These are phyloP conservation scores for Zygosaccharomyces siamensis DNA, from an alignment of 805 yeast genomes.

Conservation along the genomic window DNA sequence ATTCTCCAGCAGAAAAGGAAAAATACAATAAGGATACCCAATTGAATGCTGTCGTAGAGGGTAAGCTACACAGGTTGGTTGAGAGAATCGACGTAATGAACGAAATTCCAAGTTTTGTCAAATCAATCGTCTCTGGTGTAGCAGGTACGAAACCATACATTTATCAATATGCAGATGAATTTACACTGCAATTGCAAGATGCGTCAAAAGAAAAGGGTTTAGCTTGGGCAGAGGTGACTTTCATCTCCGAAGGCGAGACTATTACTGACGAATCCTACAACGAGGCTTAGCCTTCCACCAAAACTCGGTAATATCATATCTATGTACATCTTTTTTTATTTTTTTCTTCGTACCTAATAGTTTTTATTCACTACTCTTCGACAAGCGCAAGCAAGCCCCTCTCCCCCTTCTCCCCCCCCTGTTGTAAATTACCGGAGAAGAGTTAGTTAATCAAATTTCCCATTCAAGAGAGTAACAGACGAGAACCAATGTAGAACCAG, in stretches of 20 bases:
- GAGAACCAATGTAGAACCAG: no score
- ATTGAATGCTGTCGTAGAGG: constrained; percentile 50
- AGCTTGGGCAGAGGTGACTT: constrained; percentile 34
- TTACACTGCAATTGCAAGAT: constrained; percentile 22
- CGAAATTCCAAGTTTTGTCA: constrained; percentile 91
- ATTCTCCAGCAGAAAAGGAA: neutral
- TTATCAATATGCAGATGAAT: constrained; percentile 69
- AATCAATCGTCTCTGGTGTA: constrained; percentile 87
- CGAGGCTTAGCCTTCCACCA: constrained; percentile 12
- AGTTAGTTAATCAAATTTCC: no score
- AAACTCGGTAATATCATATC: neutral
- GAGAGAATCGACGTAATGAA: constrained; percentile 98
- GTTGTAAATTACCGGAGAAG: neutral
- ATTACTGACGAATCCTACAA: constrained; percentile 26
- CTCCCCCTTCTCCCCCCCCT: no score
- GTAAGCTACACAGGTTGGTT: constrained; percentile 56
- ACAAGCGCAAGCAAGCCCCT: no score
- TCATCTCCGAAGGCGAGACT: constrained; percentile 32
- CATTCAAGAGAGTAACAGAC: no score
- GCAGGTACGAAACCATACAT: constrained; percentile 97
- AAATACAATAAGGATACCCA: constrained; percentile 17
- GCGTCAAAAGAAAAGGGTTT: constrained; percentile 24
- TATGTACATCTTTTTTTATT: neutral
- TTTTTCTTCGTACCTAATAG: neutral
- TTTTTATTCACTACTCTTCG: neutral